phyloP scores from a whole-genome alignment of 352 stramenopile genomes.

The Halophytophthora batemanensis region DNA sequence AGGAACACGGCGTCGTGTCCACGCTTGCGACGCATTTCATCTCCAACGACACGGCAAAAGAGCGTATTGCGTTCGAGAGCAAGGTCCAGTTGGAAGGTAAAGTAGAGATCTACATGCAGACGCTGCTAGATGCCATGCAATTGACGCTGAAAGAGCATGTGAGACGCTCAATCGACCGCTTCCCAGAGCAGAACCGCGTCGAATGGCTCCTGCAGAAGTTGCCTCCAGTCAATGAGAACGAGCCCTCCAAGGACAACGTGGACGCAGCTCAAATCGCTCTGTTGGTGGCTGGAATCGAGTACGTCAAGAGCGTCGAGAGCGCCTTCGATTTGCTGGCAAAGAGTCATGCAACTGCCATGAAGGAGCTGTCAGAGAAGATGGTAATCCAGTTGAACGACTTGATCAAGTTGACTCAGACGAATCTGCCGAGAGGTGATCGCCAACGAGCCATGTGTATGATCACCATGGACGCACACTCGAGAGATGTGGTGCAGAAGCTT shows the following conservation, averaged over 20 bases:
- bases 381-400: slow-evolving; percentile 91
- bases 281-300: slow-evolving; percentile 89
- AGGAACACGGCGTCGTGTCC: slow-evolving; percentile 15
- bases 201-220: slow-evolving; percentile 92
- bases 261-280: slow-evolving; percentile 92
- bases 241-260: slow-evolving; percentile 41
- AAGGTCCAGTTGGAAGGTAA: slow-evolving; percentile 90
- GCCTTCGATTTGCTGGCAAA: slow-evolving; percentile 64
- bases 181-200: slow-evolving; percentile 85
- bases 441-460: slow-evolving; percentile 94
- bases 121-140: slow-evolving; percentile 90
- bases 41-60: slow-evolving; percentile 85
- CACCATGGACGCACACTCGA: slow-evolving; percentile 91
- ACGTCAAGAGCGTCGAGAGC: slow-evolving; percentile 82
- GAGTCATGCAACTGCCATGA: slow-evolving; percentile 80
- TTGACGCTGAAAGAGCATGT: slow-evolving; percentile 88
- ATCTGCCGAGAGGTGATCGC: slow-evolving; percentile 84
- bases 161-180: slow-evolving; percentile 81
- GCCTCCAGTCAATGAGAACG: slow-evolving; percentile 18
- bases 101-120: slow-evolving; percentile 95
- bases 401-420: slow-evolving; percentile 87
- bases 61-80: slow-evolving; percentile 88
- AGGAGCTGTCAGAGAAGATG: slow-evolving; percentile 81
- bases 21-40: slow-evolving; percentile 87
- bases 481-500: slow-evolving; percentile 91